Conservation (phyloP, 495 filamentous ascomycete genomes). For the Hypoxylon crocopeplum region DNA sequence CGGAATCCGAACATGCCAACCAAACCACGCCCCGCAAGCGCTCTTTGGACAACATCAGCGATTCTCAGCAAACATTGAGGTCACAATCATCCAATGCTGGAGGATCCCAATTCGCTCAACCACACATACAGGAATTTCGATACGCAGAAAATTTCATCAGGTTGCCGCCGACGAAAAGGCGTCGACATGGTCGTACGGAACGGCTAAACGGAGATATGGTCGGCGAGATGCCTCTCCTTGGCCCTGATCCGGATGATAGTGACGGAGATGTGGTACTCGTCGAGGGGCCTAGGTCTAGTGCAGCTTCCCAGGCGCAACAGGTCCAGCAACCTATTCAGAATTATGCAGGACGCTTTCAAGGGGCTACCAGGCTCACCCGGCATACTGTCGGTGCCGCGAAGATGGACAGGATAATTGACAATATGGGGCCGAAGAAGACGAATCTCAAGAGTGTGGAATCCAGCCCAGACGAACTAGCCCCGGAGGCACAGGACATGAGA, state of each 20-base stretch:
- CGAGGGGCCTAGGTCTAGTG: neutral
- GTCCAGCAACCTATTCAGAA: constrained; percentile 1
- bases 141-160: constrained; percentile 4
- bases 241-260: constrained; percentile 4
- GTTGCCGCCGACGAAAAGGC: constrained; percentile 10
- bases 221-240: neutral
- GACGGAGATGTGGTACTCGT: constrained; percentile 27
- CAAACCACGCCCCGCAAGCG: constrained; percentile 19
- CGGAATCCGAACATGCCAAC: neutral
- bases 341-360: constrained; percentile 6
- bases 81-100: constrained; percentile 32
- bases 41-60: constrained; percentile 27
- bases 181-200: neutral
- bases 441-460: constrained; percentile 5
- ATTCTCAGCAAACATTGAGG: constrained; percentile 27
- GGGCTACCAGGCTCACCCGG: neutral
- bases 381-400: neutral
- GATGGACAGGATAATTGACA: constrained; percentile 18
- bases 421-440: neutral
- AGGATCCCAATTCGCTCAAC: constrained; percentile 17
- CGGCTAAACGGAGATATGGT: neutral
- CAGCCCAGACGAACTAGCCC: constrained; percentile 29
- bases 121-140: constrained; percentile 35
- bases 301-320: neutral
- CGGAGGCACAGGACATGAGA: constrained; percentile 17